Conservation (phyloP, 2,329 filamentous ascomycete species). For the Phaeosphaeriaceae sp. region DNA sequence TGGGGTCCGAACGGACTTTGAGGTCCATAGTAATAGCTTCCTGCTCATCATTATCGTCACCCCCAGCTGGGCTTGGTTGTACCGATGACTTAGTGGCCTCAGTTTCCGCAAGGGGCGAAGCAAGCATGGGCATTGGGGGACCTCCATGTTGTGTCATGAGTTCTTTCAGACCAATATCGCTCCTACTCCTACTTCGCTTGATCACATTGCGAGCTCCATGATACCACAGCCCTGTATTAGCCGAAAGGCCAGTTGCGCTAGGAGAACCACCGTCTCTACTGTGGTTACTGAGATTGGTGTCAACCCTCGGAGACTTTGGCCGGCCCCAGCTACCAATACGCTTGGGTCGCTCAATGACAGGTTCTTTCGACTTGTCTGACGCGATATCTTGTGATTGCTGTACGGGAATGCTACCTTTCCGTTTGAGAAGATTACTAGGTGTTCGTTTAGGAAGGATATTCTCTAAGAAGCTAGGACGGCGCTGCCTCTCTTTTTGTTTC, state of each 20-base stretch:
- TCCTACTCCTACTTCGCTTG: conserved; percentile 62
- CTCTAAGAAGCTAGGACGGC: conserved; percentile 62
- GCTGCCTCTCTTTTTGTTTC: conserved; percentile 49
- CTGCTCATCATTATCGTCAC: conserved; percentile 54
- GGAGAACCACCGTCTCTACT: conserved; percentile 62
- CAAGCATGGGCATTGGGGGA: conserved; percentile 63
- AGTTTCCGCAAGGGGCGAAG: conserved; percentile 52
- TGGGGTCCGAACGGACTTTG: conserved; percentile 67
- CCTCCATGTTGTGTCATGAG: conserved; percentile 65
- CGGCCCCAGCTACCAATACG: conserved; percentile 51
- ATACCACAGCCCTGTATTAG: conserved; percentile 45
- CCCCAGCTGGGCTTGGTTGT: conserved; percentile 43
- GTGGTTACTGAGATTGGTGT: conserved; percentile 48
- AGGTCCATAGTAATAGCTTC: conserved; percentile 67
- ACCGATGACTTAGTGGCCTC: conserved; percentile 43
- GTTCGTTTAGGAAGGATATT: conserved; percentile 50
- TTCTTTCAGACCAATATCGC: conserved; percentile 62
- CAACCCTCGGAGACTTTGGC: conserved; percentile 50
- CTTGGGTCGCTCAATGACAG: conserved; percentile 43
- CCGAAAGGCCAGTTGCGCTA: conserved; percentile 49
- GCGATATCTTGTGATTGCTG: conserved; percentile 31
- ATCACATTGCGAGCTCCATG: conserved; percentile 51
- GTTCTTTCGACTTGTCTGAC: conserved; percentile 39
- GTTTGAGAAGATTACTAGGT: conserved; percentile 56
- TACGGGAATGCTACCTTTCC: conserved; percentile 51